phyloP scores from a whole-genome alignment of 441 rosid genomes.

The Syzygium syzygioides region DNA sequence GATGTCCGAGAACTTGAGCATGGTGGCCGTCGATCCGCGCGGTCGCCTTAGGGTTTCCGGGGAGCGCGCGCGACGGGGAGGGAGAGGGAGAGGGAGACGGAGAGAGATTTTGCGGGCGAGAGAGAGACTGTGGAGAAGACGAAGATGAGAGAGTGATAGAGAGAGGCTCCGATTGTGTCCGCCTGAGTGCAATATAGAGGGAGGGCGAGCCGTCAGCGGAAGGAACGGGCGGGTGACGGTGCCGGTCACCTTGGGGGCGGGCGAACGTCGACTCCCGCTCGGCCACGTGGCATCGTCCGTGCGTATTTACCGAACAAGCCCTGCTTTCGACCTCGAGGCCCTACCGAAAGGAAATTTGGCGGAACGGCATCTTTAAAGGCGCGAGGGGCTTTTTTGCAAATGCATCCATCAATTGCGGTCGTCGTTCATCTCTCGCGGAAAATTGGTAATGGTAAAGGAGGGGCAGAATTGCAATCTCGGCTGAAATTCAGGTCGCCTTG shows the following conservation, averaged over 20 bases:
- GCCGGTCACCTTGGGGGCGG: background rate
- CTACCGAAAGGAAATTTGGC: too few relatives aligned
- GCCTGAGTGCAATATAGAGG: background rate
- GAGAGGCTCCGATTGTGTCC: background rate
- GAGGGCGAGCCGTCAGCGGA: background rate
- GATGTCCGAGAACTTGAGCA: slow-evolving; percentile 45
- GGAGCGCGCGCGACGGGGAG: background rate
- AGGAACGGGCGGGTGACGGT: background rate
- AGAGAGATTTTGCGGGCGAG: background rate
- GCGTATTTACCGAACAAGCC: background rate
- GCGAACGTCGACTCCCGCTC: background rate
- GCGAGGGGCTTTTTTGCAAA: too few relatives aligned
- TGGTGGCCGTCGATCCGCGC: slow-evolving; percentile 18
- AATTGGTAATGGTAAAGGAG: background rate
- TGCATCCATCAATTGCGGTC: fast-evolving
- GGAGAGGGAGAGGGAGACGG: background rate
- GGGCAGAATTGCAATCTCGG: background rate
- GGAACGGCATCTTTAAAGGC: too few relatives aligned
- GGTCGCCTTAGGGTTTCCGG: background rate
- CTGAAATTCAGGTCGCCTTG: background rate
- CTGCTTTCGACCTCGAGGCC: background rate
- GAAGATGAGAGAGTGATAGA: background rate
- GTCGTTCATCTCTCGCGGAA: background rate
- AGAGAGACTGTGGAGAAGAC: background rate
- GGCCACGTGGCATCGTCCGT: background rate